These are phyloP conservation scores for Microcyclospora pomicola DNA, from an alignment of 2,329 filamentous ascomycete genomes.

Conservation along the genomic window DNA sequence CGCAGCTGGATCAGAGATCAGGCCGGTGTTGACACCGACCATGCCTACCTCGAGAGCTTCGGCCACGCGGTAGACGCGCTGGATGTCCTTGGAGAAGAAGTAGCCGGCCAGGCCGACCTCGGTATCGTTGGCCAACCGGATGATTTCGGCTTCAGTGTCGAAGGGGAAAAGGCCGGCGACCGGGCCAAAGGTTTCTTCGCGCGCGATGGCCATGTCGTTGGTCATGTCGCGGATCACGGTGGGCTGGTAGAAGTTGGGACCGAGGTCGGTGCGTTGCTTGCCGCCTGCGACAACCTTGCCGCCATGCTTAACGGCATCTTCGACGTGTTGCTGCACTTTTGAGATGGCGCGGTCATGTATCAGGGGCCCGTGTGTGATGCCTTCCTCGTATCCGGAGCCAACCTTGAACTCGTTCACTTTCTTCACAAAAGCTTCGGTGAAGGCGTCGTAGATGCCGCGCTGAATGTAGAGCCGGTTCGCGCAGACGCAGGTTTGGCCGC, in stretches of 20 bases:
- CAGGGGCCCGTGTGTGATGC: conserved; percentile 64
- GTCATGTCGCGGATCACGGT: conserved; percentile 84
- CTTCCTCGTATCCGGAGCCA: conserved; percentile 57
- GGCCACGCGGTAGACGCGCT: conserved; percentile 45
- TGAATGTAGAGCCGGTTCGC: conserved; percentile 71
- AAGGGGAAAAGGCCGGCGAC: conserved; percentile 85
- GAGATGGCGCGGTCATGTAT: conserved; percentile 71
- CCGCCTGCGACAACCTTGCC: conserved; percentile 64
- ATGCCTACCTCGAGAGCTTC: conserved; percentile 69
- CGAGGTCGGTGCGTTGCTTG: conserved; percentile 57
- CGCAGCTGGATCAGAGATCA: conserved; percentile 35
- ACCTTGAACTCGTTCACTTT: conserved; percentile 64
- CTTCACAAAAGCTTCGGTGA: conserved; percentile 53
- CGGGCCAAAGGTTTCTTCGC: conserved; percentile 91
- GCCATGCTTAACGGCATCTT: conserved; percentile 65
- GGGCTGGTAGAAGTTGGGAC: conserved; percentile 75
- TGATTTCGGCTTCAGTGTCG: conserved; percentile 75
- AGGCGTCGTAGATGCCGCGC: conserved; percentile 61
- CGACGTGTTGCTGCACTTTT: conserved; percentile 69
- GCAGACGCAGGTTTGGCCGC: conserved; percentile 84
- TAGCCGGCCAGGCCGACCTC: conserved; percentile 88
- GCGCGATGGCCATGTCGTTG: conserved; percentile 66
- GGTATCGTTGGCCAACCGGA: conserved; percentile 64
- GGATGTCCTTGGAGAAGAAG: conserved; percentile 61
- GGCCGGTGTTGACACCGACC: conserved; percentile 50